Evolutionary conservation across 2,329 filamentous ascomycete species (phyloP).

Genomic region (Ceratocystis huliohia): DNA sequence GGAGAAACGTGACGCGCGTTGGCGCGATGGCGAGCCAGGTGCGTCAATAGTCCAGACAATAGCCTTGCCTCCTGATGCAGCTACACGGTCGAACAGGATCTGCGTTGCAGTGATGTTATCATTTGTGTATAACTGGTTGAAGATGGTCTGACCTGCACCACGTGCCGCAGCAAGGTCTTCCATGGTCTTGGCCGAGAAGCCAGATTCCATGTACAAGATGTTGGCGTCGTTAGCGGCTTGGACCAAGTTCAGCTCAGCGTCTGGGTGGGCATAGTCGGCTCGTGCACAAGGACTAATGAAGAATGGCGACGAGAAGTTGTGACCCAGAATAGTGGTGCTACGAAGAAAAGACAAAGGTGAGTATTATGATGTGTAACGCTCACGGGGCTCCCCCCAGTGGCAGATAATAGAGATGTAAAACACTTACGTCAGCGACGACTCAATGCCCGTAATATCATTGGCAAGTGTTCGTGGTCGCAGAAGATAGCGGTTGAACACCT

Average conservation of each 20-base stretch:
- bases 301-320: slow-evolving; percentile 37
- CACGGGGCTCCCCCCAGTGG: too few relatives aligned
- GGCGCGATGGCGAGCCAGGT: slow-evolving; percentile 23
- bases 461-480: slow-evolving; percentile 32
- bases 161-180: slow-evolving; percentile 28
- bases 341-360: slow-evolving; percentile 20
- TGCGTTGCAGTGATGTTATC: slow-evolving; percentile 28
- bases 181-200: slow-evolving; percentile 29
- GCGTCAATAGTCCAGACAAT: slow-evolving; percentile 31
- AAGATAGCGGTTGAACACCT: slow-evolving; percentile 35
- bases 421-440: slow-evolving; percentile 27
- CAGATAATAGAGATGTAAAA: slow-evolving; percentile 18
- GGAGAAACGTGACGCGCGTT: slow-evolving; percentile 31
- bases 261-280: slow-evolving; percentile 33
- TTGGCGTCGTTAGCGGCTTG: slow-evolving; percentile 34
- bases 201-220: slow-evolving; percentile 34
- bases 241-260: slow-evolving; percentile 37
- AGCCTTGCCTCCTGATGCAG: slow-evolving; percentile 29
- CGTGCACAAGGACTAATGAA: slow-evolving; percentile 38
- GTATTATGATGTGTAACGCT: background rate
- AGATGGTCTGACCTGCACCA: slow-evolving; percentile 22
- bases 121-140: slow-evolving; percentile 27
- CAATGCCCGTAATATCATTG: slow-evolving; percentile 30
- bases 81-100: slow-evolving; percentile 28
- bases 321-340: slow-evolving; percentile 34